Base-by-base conservation (phyloP, 257 asterid species). In the Solanum sparsipilum region DNA sequence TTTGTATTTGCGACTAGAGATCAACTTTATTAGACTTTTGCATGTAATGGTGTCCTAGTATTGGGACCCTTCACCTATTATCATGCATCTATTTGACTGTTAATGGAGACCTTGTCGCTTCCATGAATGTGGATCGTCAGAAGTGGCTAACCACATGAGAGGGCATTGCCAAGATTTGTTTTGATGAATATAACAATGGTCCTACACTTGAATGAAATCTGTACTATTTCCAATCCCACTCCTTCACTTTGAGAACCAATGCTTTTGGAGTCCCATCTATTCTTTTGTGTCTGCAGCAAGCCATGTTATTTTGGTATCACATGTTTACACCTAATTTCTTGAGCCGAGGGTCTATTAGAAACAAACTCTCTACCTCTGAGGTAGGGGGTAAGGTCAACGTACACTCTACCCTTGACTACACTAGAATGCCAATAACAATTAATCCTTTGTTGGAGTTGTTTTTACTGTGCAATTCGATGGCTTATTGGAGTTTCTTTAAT, bases 91-190 rank as follows among this genome's bases (percentile, higher is more conserved):
- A 88, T 88, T 86, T 20, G 86, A 90, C 90, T 84, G 90, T 90
- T 91, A 89, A 91, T 93, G 94, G 94, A 90, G 92, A 90, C 93
- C 87, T 89, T 87, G 93, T 94, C 96, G 89, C 92, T 92, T 93
- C 93, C 90, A 88, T 91, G 94, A 89, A 93, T 89, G 89, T 91
- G 94, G 94, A 92, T 92, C 88, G 86, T 91, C 89, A 75, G 89
- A 93, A 91, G 91, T 88, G 90, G 93, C 93, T 63, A 76, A 90
- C 90, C 91, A 89, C 91, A 89, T 87, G 94, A 75, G 86, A 70
- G 72, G 78, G 67, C 60, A 39, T 85, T 89, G 70, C 91, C 90
- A 87, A 88, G 87, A 88, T 86, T 87, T 87, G 68, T 86, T 63
- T 76, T 82, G 88, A 89, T 90, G 90, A 89, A 68, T 75, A 56